Base-by-base conservation (phyloP, 2,329 filamentous ascomycete species). In the Verticillium tricorpus region DNA sequence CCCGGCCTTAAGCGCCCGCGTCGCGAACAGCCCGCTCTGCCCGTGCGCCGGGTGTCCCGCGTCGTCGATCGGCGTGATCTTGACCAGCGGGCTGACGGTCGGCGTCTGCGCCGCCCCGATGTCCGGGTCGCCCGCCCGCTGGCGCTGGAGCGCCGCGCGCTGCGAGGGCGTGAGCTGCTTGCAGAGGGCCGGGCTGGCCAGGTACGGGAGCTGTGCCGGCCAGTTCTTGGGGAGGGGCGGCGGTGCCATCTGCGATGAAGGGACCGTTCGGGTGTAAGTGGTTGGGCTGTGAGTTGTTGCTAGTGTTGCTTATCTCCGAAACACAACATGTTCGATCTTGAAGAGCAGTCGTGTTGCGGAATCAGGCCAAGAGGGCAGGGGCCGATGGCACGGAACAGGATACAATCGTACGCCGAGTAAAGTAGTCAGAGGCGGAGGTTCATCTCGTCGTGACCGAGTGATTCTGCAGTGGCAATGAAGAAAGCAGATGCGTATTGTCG, bases 1-100 rank as follows among this genome's bases (percentile, higher is more conserved):
- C 1, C 83, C 85, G 0, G 86, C 80, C 14, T 75, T 69, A 11
- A 90, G 78, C 60, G 80, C 70, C 8, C 77, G 78, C 1, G 82
- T 73, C 4, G 87, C 85, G 68, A 88, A 89, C 35, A 89, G 82
- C 0, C 87, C 87, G 58, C 69, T 72, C 71, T 89, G 87, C 4
- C 82, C 81, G 67, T 75, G 67, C 14, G 87, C 86, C 0, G 87
- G 87, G 68, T 89, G 87, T 0, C 70, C 66, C 0, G 79, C 71
- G 59, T 80, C 71, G 0, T 67, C 69, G 64, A 89, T 89, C 37
- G 76, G 73, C 12, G 78, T 78, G 67, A 89, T 88, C 64, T 73
- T 80, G 60, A 86, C 84, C 9, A 78, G 69, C n/a, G 77, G 62
- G 60, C 75, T 80, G 11, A 85, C 82, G 0, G 80, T 78, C 52